Conservation (phyloP, 2,329 filamentous ascomycete species). For the Grosmannia serpens region DNA sequence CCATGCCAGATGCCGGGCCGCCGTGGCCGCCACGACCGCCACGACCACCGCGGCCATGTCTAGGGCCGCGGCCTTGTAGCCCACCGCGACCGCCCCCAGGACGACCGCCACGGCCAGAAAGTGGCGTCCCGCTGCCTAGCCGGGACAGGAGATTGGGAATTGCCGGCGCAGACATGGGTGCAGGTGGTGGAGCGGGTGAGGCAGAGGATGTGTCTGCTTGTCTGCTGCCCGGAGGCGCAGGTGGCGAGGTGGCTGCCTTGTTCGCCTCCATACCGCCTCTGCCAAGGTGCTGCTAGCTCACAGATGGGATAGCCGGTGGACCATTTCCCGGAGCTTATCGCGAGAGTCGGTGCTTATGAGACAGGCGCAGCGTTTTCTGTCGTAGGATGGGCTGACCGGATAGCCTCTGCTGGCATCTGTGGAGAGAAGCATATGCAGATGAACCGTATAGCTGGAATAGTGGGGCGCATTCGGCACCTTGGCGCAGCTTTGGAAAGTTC, state of each 20-base stretch:
- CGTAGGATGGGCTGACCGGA: neutral
- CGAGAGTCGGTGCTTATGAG: neutral
- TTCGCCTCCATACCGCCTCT: neutral
- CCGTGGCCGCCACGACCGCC: constrained; percentile 13
- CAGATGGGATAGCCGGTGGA: too few relatives aligned
- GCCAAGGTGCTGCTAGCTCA: neutral
- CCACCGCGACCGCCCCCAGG: constrained; percentile 14
- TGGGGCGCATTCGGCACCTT: neutral
- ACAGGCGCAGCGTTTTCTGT: neutral
- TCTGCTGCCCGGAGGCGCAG: neutral
- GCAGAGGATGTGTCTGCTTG: constrained; percentile 4
- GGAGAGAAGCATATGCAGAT: neutral
- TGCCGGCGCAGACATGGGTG: constrained; percentile 53
- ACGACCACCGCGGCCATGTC: neutral
- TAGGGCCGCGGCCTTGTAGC: constrained; percentile 6
- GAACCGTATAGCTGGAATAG: neutral
- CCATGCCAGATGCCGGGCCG: constrained; percentile 21
- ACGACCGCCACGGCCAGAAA: constrained; percentile 21
- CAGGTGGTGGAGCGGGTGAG: neutral
- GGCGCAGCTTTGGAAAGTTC: neutral
- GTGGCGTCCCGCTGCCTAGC: constrained; percentile 23
- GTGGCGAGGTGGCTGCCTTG: neutral
- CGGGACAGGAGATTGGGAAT: constrained; percentile 69
- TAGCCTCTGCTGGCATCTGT: neutral
- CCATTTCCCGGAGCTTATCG: neutral